Percentiles rank a stretch among this genome's conserved stretches.
Conservation (phyloP, 1,284 basidiomycete species). For the Kalmanozyma brasiliensis region DNA sequence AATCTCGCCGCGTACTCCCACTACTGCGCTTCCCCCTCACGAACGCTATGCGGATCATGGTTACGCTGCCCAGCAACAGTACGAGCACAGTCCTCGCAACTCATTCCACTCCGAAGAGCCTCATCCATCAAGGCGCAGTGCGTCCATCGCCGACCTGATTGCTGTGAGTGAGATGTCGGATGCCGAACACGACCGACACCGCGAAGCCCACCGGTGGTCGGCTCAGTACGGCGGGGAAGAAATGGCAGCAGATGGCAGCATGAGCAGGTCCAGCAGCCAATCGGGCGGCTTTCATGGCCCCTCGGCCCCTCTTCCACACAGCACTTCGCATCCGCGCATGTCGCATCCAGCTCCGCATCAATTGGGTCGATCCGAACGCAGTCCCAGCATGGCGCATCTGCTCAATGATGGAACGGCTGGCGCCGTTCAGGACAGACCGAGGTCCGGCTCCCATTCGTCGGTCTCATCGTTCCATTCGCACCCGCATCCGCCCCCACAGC, state of each 20-base stretch:
- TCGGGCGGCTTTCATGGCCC: constrained; percentile 24
- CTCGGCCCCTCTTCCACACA: constrained; percentile 7
- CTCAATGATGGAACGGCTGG: constrained; percentile 49
- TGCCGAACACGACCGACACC: constrained; percentile 31
- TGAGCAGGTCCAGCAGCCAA: constrained; percentile 47
- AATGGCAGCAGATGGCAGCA: constrained; percentile 14
- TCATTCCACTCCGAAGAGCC: constrained; percentile 18
- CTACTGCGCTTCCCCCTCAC: constrained; percentile 7
- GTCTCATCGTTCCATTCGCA: constrained; percentile 41
- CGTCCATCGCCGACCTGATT: constrained; percentile 46
- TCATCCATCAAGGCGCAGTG: constrained; percentile 28
- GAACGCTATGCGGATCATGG: constrained; percentile 15
- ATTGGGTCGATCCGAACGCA: constrained; percentile 33
- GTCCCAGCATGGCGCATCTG: constrained; percentile 51
- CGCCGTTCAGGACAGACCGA: constrained; percentile 37
- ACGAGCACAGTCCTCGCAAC: constrained; percentile 17
- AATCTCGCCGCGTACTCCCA: constrained; percentile 21
- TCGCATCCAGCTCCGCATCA: constrained; percentile 20
- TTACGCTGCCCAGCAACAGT: constrained; percentile 12
- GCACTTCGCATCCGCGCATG: constrained; percentile 27
- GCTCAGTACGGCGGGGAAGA: constrained; percentile 26
- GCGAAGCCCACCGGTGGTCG: constrained; percentile 10
- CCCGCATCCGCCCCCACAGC: constrained; percentile 24
- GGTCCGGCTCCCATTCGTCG: constrained; percentile 48
- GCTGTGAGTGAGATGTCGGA: constrained; percentile 45